Percentiles rank a stretch among this genome's conserved stretches.
phyloP scores from a whole-genome alignment of 192 early-diverging fungal genomes.

The Gigaspora rosea region DNA sequence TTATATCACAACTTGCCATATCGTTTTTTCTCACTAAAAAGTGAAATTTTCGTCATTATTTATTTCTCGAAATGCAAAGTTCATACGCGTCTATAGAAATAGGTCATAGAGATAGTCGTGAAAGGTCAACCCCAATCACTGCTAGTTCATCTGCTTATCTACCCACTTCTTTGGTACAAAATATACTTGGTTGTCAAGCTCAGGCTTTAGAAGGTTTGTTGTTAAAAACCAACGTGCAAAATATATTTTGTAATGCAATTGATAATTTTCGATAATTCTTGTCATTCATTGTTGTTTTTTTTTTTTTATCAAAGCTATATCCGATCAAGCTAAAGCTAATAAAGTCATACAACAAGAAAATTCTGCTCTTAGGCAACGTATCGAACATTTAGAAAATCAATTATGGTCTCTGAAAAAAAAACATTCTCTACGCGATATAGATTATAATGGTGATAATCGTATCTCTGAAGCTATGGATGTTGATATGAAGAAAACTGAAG shows the following conservation, averaged over 20 bases:
- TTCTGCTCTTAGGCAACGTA: background rate
- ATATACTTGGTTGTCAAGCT: slow-evolving; percentile 9
- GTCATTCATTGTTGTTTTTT: background rate
- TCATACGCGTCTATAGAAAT: no score
- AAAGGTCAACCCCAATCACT: background rate
- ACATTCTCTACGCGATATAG: no score
- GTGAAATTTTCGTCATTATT: no score
- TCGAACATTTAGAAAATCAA: background rate
- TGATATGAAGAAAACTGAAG: no score
- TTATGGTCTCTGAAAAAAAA: background rate
- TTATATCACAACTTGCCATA: no score
- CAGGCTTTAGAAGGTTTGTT: slow-evolving; percentile 14
- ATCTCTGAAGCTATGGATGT: no score
- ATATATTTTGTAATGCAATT: background rate
- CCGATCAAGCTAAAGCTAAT: background rate
- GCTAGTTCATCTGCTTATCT: background rate
- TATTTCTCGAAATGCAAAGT: no score
- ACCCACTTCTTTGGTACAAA: slow-evolving; percentile 7
- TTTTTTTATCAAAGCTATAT: background rate
- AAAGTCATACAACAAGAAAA: slow-evolving; percentile 4
- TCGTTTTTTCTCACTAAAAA: no score
- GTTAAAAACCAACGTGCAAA: no score
- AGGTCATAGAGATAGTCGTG: no score
- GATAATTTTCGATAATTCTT: background rate
- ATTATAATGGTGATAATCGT: no score